These are phyloP conservation scores for Trichomonas vaginalis DNA, from an alignment of 208 protist species.

Conservation along the genomic window DNA sequence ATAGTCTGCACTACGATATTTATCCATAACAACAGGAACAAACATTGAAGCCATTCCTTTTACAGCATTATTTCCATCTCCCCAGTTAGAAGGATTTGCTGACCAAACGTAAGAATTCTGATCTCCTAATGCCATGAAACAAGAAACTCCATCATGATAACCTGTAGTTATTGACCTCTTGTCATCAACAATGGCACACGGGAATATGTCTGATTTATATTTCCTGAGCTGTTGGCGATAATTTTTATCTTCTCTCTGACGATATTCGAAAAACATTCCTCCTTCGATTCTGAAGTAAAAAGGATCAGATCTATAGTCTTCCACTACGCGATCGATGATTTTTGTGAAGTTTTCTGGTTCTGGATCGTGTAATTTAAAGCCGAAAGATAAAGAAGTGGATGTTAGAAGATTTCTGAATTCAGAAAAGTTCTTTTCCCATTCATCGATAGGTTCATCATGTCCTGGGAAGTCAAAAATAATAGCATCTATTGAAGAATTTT, in stretches of 20 bases:
- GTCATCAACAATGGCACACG: neutral
- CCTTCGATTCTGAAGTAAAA: neutral
- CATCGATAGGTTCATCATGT: neutral
- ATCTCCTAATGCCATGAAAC: neutral
- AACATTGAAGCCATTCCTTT: neutral
- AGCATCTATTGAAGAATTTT: neutral
- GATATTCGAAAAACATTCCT: neutral
- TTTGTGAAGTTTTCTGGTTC: neutral
- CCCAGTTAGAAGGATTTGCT: neutral
- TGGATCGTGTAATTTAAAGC: neutral
- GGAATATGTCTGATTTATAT: neutral
- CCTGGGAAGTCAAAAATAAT: neutral
- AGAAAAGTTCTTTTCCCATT: neutral
- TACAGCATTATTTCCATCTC: neutral
- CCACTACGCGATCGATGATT: neutral
- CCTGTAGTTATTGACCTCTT: neutral
- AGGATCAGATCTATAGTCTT: neutral
- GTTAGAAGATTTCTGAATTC: neutral
- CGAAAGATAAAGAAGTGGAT: neutral
- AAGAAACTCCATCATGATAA: neutral
- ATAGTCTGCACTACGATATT: neutral
- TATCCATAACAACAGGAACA: neutral
- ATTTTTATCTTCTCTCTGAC: neutral
- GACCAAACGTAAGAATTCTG: neutral
- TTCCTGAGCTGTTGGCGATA: neutral